A percentile compares a stretch with the other conserved stretches of the same genome.
phyloP scores from a whole-genome alignment of 176 grass and related monocot genomes.

The Zea luxurians region DNA sequence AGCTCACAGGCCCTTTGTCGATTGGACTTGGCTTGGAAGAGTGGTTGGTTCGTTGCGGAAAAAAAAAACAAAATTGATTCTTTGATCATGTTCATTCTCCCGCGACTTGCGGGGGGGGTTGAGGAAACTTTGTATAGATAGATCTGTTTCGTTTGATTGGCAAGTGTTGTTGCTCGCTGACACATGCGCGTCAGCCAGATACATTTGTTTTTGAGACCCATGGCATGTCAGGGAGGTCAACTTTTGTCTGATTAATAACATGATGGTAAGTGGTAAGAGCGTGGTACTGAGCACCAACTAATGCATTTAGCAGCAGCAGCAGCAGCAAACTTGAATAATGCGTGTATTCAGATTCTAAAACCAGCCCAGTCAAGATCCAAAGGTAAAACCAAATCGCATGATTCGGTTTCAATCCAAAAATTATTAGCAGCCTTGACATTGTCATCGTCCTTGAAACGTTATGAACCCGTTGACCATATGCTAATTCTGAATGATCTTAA shows the following conservation, averaged over 20 bases:
- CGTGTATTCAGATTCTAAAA: no score
- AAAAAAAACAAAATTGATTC: not conserved
- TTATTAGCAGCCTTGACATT: no score
- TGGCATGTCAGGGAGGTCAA: not conserved
- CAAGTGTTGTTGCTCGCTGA: not conserved
- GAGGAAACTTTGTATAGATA: slow-evolving; percentile 20
- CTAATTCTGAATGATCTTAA: no score
- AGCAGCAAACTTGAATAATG: no score
- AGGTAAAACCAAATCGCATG: no score
- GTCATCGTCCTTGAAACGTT: no score
- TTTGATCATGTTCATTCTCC: not conserved
- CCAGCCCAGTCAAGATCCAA: no score
- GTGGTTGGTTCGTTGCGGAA: not conserved
- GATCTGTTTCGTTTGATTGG: not conserved
- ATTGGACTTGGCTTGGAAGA: slow-evolving; percentile 8
- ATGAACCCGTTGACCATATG: no score
- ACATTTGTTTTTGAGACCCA: slow-evolving; percentile 1
- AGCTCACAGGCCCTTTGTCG: not conserved
- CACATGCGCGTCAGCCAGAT: not conserved
- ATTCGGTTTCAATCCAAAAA: no score
- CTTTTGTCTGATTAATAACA: slow-evolving; percentile 9
- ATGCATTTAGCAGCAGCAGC: no score
- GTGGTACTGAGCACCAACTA: no score
- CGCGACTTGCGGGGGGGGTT: not conserved
- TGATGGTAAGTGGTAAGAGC: not conserved